Conservation (phyloP, 2,329 filamentous ascomycete species). For the Aspergillus amoenus region DNA sequence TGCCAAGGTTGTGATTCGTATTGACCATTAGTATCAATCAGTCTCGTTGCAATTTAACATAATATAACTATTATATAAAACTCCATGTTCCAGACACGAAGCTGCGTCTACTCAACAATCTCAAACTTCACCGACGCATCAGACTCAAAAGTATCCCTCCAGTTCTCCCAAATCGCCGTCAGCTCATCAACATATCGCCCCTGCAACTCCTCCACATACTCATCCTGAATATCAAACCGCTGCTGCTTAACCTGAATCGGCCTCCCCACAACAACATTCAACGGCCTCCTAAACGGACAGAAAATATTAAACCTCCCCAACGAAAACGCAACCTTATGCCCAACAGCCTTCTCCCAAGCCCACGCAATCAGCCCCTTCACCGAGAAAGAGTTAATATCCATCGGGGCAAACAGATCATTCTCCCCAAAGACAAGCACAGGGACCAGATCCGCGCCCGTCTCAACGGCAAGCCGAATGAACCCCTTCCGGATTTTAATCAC, state of each 20-base stretch:
- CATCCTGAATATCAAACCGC: conserved; percentile 58
- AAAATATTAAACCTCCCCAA: conserved; percentile 76
- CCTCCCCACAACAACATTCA: conserved; percentile 78
- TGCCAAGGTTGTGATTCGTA: conserved; percentile 6
- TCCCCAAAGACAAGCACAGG: conserved; percentile 83
- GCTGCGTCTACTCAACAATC: conserved; percentile 20
- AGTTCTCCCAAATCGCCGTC: conserved; percentile 27
- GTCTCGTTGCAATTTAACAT: too few species aligned
- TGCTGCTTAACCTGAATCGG: conserved; percentile 65
- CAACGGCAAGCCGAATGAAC: conserved; percentile 83
- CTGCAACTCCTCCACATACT: conserved; percentile 73
- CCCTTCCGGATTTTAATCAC: conserved; percentile 76
- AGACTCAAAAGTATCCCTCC: conserved; percentile 29
- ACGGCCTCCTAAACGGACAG: conserved; percentile 75
- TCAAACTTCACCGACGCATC: conserved; percentile 28
- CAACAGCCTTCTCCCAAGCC: conserved; percentile 61
- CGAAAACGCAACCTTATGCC: conserved; percentile 79
- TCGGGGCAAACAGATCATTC: conserved; percentile 83
- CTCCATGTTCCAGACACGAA: too few species aligned
- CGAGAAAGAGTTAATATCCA: conserved; percentile 67
- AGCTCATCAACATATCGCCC: conserved; percentile 63
- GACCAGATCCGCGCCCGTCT: conserved; percentile 78
- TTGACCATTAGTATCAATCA: background rate
- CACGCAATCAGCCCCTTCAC: conserved; percentile 61
- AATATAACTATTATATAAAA: too few species aligned